Conservation (phyloP, 2,329 filamentous ascomycete genomes). For the Pseudogymnoascus pannorum region DNA sequence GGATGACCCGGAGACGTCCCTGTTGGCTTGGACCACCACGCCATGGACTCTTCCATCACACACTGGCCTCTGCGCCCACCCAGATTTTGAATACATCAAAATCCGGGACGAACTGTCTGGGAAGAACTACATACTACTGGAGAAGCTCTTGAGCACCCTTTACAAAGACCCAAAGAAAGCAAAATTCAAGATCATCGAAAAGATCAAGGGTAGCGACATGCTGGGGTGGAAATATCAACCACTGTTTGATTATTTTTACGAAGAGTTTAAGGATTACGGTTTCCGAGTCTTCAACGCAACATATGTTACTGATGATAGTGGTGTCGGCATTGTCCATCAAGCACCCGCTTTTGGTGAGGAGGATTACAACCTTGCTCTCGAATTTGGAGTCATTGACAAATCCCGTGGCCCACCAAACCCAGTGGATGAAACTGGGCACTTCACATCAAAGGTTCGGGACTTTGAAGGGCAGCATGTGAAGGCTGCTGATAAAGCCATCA, state of each 20-base stretch:
- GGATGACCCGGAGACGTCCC: conserved; percentile 64
- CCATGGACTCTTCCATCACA: conserved; percentile 83
- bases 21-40: conserved; percentile 86
- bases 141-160: conserved; percentile 70
- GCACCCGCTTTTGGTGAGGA: conserved; percentile 92
- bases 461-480: conserved; percentile 88
- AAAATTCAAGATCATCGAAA: conserved; percentile 76
- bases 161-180: conserved; percentile 97
- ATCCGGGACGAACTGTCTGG: conserved; percentile 75
- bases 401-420: conserved; percentile 79
- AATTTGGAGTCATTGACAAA: conserved; percentile 69
- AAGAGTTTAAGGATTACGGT: conserved; percentile 76
- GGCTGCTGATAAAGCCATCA: conserved; percentile 84
- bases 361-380: conserved; percentile 79
- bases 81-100: conserved; percentile 81
- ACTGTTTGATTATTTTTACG: conserved; percentile 82
- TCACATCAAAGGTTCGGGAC: conserved; percentile 68
- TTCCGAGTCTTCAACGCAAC: conserved; percentile 77
- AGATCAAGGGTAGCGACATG: conserved; percentile 77
- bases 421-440: conserved; percentile 76
- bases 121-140: conserved; percentile 78
- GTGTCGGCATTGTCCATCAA: conserved; percentile 91
- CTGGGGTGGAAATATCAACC: conserved; percentile 84
- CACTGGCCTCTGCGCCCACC: conserved; percentile 67
- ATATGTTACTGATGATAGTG: conserved; percentile 84